Evolutionary conservation across 1,139 yeast genomes (phyloP), one percentile per base, ranked within the genome.

Genomic region (Yamadazyma aaseri): DNA sequence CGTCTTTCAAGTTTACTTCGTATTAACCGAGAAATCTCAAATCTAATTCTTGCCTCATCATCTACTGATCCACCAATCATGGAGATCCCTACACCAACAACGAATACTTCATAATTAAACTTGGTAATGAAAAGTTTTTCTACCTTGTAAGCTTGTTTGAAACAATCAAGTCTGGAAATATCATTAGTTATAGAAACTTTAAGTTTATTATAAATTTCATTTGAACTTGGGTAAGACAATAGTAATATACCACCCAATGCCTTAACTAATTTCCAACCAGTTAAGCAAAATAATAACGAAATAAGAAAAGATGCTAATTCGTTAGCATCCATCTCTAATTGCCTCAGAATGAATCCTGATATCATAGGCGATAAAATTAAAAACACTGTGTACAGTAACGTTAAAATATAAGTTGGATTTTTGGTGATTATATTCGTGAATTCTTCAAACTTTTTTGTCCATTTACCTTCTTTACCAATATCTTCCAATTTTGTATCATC

Each of bases 11-110:
- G 44, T 27, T 56, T 59, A 12, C 47, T 55, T 31, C 58, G 60
- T 5, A 82, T 56, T 20, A 80, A 63, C 24, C 76, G 65, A 35
- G 67, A 65, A 2, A 78, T 62, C 35, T 82, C 81, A 43, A 71
- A 69, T 34, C 84, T 55, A 28, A 83, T 50, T 21, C 67, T 58
- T 1, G 77, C 59, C 50, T 83, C 92, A 37, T 82, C 87, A 39
- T 81, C 86, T 37, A 74, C 74, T 5, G 83, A 75, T 1, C 81
- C 84, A n/a, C 90, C 90, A 29, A 63, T 58, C 83, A 83, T 79
- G 20, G 54, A 55, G 6, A 83, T 46, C 36, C 64, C 69, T 24
- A 81, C 45, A 2, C 86, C 73, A 2, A 80, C 74, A 12, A 83
- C 71, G 45, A 68, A 76, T 4, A 80, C 57, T 35, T 70, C 72